Evolutionary conservation across 129 eudicot species (phyloP).

Genomic region (Ambrosia artemisiifolia): DNA sequence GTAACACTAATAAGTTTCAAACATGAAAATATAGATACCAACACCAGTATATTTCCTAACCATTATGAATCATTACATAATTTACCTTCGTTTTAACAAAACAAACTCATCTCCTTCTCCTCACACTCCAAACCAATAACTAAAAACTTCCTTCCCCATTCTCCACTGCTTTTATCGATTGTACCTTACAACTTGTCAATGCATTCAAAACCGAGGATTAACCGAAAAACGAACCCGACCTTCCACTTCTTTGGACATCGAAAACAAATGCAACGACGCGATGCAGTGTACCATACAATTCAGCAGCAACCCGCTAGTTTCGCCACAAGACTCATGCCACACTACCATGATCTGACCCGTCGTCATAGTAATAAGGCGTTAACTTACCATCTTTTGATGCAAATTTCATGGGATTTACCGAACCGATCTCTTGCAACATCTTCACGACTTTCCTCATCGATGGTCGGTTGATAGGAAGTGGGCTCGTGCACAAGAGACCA

Average conservation of each 20-base stretch:
- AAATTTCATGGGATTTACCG: constrained; percentile 45
- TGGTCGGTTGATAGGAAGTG: constrained; percentile 92
- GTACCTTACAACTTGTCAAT: constrained; percentile 8
- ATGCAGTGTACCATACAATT: neutral
- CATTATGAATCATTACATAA: constrained; percentile 23
- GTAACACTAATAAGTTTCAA: neutral
- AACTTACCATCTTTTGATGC: constrained; percentile 66
- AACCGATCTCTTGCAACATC: constrained; percentile 70
- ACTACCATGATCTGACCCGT: constrained; percentile 80
- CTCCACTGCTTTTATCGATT: neutral
- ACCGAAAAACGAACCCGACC: neutral
- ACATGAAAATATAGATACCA: constrained; percentile 2
- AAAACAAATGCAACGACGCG: neutral
- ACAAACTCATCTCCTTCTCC: neutral
- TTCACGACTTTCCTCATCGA: constrained; percentile 90
- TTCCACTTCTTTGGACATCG: neutral
- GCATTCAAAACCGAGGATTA: constrained; percentile 2
- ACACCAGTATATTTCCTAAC: constrained; percentile 33
- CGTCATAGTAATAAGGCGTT: constrained; percentile 85
- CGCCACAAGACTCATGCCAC: constrained; percentile 39
- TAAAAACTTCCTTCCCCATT: neutral
- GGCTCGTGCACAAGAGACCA: constrained; percentile 88
- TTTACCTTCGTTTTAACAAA: constrained; percentile 14
- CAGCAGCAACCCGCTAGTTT: neutral
- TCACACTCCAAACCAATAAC: constrained; percentile 18